These are phyloP conservation scores for Lathyrus oleraceus DNA, from an alignment of 306 rosid genomes.

Conservation along the genomic window DNA sequence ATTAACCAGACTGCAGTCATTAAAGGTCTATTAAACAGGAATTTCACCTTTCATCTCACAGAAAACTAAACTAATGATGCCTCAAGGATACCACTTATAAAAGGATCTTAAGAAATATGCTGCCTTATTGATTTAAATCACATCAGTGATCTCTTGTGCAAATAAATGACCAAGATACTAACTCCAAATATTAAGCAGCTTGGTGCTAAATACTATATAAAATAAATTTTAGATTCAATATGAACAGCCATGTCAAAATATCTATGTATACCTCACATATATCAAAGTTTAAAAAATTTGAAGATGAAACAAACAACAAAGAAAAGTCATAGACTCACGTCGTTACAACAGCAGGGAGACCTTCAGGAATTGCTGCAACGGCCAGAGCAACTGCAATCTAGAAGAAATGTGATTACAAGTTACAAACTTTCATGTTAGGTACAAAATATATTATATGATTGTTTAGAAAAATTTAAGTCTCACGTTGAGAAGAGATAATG, in stretches of 20 bases:
- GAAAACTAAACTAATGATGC: conserved; percentile 28
- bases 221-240: conserved; percentile 22
- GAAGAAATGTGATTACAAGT: conserved; percentile 36
- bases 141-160: conserved; percentile 19
- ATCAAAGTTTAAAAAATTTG: conserved; percentile 8
- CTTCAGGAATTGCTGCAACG: conserved; percentile 99
- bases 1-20: conserved; percentile 9
- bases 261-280: conserved; percentile 8
- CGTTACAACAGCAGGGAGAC: conserved; percentile 98
- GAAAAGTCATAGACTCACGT: conserved; percentile 62
- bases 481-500: background rate
- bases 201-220: conserved; percentile 1
- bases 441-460: conserved; percentile 16
- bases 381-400: conserved; percentile 99
- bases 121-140: conserved; percentile 16
- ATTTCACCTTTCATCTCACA: conserved; percentile 14
- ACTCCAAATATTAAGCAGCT: conserved; percentile 7
- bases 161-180: conserved; percentile 8
- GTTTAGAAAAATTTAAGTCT: background rate
- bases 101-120: conserved; percentile 1
- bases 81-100: conserved; percentile 3
- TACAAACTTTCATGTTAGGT: conserved; percentile 32
- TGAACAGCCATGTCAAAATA: conserved; percentile 25
- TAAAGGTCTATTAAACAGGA: conserved; percentile 10
- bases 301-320: conserved; percentile 32